Percentiles rank a stretch among this genome's conserved stretches.
Conservation (phyloP, 2,329 filamentous ascomycete genomes). For the Grosmannia clavigera region DNA sequence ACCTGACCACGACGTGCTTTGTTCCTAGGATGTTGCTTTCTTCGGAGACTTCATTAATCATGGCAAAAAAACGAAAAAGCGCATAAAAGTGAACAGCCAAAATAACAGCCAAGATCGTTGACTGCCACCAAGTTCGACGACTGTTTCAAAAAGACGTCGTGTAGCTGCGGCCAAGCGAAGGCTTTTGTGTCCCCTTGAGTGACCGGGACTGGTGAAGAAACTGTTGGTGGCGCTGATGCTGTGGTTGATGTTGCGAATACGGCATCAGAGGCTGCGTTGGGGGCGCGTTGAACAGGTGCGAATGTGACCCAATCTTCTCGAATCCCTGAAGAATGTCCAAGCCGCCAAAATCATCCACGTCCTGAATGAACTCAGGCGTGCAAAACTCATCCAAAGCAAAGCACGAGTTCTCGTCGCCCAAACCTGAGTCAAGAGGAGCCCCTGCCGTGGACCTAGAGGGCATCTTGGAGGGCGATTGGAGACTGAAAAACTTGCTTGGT, state of each 20-base stretch:
- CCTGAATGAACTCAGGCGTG: slow-evolving; percentile 43
- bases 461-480: slow-evolving; percentile 26
- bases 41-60: slow-evolving; percentile 14
- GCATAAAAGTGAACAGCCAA: background rate
- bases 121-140: background rate
- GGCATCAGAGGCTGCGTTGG: slow-evolving; percentile 20
- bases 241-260: slow-evolving; percentile 20
- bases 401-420: slow-evolving; percentile 29
- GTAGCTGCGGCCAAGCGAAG: slow-evolving; percentile 25
- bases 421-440: slow-evolving; percentile 7
- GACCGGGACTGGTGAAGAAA: background rate
- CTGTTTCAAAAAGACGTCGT: slow-evolving; percentile 22
- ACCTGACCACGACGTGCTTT: slow-evolving; percentile 4
- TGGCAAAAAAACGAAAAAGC: slow-evolving; percentile 6
- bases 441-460: slow-evolving; percentile 4
- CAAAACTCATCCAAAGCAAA: slow-evolving; percentile 40
- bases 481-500: slow-evolving; percentile 36
- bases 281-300: slow-evolving; percentile 13
- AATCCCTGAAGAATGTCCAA: slow-evolving; percentile 67
- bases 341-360: slow-evolving; percentile 43
- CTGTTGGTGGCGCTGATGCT: slow-evolving; percentile 13
- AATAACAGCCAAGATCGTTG: background rate
- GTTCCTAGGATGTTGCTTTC: slow-evolving; percentile 6
- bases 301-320: slow-evolving; percentile 54
- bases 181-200: slow-evolving; percentile 18